Evolutionary conservation across 352 stramenopile genomes (phyloP).

Genomic region (Globisporangium alternatum): DNA sequence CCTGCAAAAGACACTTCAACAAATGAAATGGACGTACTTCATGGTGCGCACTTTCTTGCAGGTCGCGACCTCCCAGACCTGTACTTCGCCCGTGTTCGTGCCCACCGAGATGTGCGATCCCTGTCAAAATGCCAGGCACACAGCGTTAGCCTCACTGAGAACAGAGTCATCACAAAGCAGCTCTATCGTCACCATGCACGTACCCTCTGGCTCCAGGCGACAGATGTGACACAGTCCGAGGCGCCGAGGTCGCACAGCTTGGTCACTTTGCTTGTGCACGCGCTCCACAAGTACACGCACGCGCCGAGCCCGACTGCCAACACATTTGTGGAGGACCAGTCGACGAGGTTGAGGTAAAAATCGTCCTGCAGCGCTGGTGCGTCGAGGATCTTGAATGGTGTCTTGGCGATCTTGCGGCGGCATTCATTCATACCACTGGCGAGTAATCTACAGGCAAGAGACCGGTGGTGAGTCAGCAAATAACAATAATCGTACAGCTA

Average conservation of each 20-base stretch:
- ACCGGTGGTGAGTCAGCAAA: neutral
- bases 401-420: conserved; percentile 86
- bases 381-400: conserved; percentile 97
- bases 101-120: conserved; percentile 92
- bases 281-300: conserved; percentile 95
- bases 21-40: conserved; percentile 33
- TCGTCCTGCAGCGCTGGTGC: conserved; percentile 96
- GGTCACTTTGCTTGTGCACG: conserved; percentile 90
- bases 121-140: conserved; percentile 16
- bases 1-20: conserved; percentile 1
- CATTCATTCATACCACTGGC: conserved; percentile 25
- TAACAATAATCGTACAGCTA: neutral
- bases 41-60: conserved; percentile 91
- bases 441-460: conserved; percentile 10
- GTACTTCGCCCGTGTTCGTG: conserved; percentile 92
- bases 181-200: neutral
- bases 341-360: conserved; percentile 98
- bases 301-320: conserved; percentile 93
- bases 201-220: conserved; percentile 92
- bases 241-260: conserved; percentile 91
- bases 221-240: conserved; percentile 88
- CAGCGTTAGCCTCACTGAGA: neutral
- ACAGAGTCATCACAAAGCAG: neutral
- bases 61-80: conserved; percentile 93
- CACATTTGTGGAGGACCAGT: conserved; percentile 96